Evolutionary conservation across 495 filamentous ascomycete genomes (phyloP).

Genomic region (Bathelium albidoporum): DNA sequence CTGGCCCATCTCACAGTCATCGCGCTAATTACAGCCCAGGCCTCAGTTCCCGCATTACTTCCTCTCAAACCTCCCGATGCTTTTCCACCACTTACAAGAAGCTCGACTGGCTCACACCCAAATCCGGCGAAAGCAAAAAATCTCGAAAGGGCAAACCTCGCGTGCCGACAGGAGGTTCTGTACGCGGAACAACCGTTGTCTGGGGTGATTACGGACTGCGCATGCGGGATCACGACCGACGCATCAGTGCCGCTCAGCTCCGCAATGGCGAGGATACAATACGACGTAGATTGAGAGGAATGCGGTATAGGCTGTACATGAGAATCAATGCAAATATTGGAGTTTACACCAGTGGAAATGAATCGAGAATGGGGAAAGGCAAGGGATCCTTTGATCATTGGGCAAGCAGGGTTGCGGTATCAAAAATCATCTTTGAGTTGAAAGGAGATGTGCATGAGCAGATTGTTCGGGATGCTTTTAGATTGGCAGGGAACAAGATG

Average conservation of each 20-base stretch:
- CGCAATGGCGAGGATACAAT: conserved; percentile 89
- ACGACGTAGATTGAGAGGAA: conserved; percentile 73
- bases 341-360: conserved; percentile 91
- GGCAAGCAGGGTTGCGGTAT: conserved; percentile 78
- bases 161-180: conserved; percentile 81
- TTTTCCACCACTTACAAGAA: conserved; percentile 63
- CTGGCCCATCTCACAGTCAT: too few species aligned
- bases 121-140: conserved; percentile 61
- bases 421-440: conserved; percentile 82
- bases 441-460: conserved; percentile 90
- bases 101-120: conserved; percentile 72
- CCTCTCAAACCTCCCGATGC: conserved; percentile 33
- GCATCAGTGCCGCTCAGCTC: conserved; percentile 76
- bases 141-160: conserved; percentile 83
- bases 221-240: conserved; percentile 84
- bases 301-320: conserved; percentile 88
- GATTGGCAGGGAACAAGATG: conserved; percentile 88
- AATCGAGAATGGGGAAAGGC: conserved; percentile 95
- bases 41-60: conserved; percentile 18
- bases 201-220: conserved; percentile 96
- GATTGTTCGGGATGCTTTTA: conserved; percentile 85
- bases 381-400: conserved; percentile 97
- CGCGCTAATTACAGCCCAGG: conserved; percentile 7
- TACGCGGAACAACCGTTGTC: conserved; percentile 83
- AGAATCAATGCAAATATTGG: conserved; percentile 83